Evolutionary conservation across 495 filamentous ascomycete species (phyloP), one percentile per base, ranked within the genome.

Genomic region (Aspergillus haitiensis): DNA sequence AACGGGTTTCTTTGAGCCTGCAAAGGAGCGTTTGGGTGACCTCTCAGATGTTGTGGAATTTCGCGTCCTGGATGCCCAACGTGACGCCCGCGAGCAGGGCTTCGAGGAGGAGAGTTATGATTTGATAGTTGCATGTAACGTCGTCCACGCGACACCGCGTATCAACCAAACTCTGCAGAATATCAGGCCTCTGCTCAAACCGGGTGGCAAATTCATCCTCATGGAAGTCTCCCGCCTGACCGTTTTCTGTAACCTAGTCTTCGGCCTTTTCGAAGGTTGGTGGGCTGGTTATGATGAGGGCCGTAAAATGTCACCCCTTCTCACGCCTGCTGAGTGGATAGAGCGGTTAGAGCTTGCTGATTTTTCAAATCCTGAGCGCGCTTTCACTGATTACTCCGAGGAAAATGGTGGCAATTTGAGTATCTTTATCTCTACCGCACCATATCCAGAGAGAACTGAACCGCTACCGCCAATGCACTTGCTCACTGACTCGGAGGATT

Each of bases 161-260:
- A 53, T 53, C 16, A 49, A 57, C 15, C 42, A 52, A 10, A 48
- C 60, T 2, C 48, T 62, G 9, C 13, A 40, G 32, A 53, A 57
- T 48, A 57, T 62, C 15, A 42, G 55, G 1, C 49, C 48, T 3
- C 52, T 62, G 21, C 50, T 62, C 13, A 58, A 52, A 11, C 60
- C 60, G 0, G 54, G 60, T 10, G 60, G 60, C 40, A 58, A 37
- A 15, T 58, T 62, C 16, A 53, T 62, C 33, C 54, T 62, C 18
- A 48, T 58, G 54, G 60, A 62, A 18, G 39, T 59, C 33, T 46
- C 56, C 7, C 56, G 39, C 7, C 27, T 52, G 39, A 52, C 31
- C 6, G 5, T 46, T 10, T 52, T 52, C 32, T 15, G 21, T 6
- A 59, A 59, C 40, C 12, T 59, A 3, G 49, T 59, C 9, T 59